Evolutionary conservation across 2,329 filamentous ascomycete species (phyloP).

Genomic region (Colletotrichum simmondsii): DNA sequence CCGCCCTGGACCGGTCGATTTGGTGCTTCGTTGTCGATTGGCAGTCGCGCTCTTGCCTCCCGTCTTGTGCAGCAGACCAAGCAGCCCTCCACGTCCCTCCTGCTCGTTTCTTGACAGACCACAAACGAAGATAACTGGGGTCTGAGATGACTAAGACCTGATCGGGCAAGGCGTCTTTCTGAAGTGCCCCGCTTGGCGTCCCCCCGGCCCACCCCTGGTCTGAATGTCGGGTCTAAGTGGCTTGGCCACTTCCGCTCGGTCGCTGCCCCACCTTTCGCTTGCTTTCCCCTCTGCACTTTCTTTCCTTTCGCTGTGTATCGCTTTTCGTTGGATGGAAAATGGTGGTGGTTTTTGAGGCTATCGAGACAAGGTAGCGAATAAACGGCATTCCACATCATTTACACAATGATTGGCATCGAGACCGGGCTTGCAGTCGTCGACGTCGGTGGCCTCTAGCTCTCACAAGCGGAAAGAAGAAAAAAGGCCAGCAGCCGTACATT

Average conservation of each 20-base stretch:
- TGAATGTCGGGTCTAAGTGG: constrained; percentile 5
- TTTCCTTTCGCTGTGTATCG: neutral
- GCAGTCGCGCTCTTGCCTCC: neutral
- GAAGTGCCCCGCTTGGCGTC: neutral
- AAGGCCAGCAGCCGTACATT: neutral
- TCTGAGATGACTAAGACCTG: neutral
- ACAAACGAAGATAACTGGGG: neutral
- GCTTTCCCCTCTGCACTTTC: neutral
- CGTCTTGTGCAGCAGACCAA: neutral
- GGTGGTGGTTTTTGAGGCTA: neutral
- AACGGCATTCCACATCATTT: neutral
- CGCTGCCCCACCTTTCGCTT: neutral
- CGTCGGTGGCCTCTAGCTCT: neutral
- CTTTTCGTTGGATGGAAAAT: neutral
- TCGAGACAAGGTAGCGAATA: neutral
- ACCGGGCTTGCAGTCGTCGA: neutral
- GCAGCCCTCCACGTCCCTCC: neutral
- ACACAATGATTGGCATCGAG: neutral
- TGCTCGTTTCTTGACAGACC: neutral
- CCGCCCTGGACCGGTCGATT: neutral
- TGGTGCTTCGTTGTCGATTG: neutral
- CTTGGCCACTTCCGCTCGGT: constrained; percentile 7
- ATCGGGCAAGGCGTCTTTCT: neutral
- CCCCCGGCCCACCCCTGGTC: neutral
- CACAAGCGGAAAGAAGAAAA: neutral